Base-by-base conservation (phyloP, 2,329 filamentous ascomycete species). In the Paecilomyces sp. region DNA sequence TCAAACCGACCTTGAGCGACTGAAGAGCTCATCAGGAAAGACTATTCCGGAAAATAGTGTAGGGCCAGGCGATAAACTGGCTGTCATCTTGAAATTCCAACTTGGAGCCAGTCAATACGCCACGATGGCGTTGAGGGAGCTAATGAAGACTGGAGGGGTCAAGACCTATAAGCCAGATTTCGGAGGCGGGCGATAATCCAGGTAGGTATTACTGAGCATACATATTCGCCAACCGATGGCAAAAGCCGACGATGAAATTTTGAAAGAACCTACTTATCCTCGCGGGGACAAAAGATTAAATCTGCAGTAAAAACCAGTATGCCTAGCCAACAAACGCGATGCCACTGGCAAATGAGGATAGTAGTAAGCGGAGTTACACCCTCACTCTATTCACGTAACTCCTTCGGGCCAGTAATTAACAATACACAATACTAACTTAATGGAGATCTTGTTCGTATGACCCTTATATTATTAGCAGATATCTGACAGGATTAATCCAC, bases 91-190 rank as follows among this genome's bases (percentile, higher is more conserved):
- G 66, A 91, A 86, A 71, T 84, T 95, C 75, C 87, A 91, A 70
- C 80, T 95, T 30, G 88, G 86, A 1, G 86, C 87, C 55, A 92
- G 89, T 69, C 88, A 91, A 69, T 95, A 95, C 76, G 91, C 91
- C 0, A 95, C 91, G 0, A 90, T 95, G 80, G 89, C 89, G 12
- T 72, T 95, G 64, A 79, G 91, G 57, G 91, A 95, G 75, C 75
- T 95, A 62, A 92, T 91, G 80, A 88, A 86, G 68, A 76, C 75
- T 51, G 85, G 86, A 1, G 87, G 85, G 12, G 79, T 86, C 4
- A 79, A 79, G 67, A 80, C 81, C 7, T 89, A 82, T 66, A 85
- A 85, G 72, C 83, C 87, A 5, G 86, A 88, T 56, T 89, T 83
- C 68, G 78, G 80, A 62, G 79, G 80, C 47, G 79, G 80, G 11